phyloP scores from a whole-genome alignment of 345 rosid genomes.

The Populus pruinosa region DNA sequence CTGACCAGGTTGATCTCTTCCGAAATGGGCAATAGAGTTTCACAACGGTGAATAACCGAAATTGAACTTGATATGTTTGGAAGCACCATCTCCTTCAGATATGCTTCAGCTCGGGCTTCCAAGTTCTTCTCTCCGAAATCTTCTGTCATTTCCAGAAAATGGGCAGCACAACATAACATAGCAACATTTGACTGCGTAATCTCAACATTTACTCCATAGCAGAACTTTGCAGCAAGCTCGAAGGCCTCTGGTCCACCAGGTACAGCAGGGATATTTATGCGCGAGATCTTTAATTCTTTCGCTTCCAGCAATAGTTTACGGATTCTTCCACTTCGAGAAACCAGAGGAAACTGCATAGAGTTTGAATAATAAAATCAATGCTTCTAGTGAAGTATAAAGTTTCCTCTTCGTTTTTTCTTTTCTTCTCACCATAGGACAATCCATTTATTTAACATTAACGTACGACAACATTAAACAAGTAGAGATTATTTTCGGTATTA shows the following conservation, averaged over 20 bases:
- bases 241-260: constrained; percentile 93
- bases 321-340: constrained; percentile 84
- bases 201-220: constrained; percentile 78
- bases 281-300: constrained; percentile 63
- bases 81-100: constrained; percentile 58
- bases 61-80: constrained; percentile 68
- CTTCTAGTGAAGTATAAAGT: neutral
- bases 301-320: constrained; percentile 66
- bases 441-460: neutral
- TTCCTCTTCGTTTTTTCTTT: neutral
- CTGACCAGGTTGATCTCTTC: constrained; percentile 76
- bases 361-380: neutral
- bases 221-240: constrained; percentile 95
- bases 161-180: constrained; percentile 61
- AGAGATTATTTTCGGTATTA: neutral
- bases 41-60: constrained; percentile 72
- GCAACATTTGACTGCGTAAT: constrained; percentile 67
- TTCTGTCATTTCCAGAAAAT: constrained; percentile 91
- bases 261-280: constrained; percentile 49
- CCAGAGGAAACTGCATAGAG: constrained; percentile 76
- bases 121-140: constrained; percentile 78
- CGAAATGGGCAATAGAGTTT: constrained; percentile 58
- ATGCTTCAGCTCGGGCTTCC: constrained; percentile 56
- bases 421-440: neutral
- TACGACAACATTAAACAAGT: neutral